Percentiles rank a stretch among this genome's conserved stretches.
Conservation (phyloP, 176 grass and related monocot species). For the Saccharum officinarum region DNA sequence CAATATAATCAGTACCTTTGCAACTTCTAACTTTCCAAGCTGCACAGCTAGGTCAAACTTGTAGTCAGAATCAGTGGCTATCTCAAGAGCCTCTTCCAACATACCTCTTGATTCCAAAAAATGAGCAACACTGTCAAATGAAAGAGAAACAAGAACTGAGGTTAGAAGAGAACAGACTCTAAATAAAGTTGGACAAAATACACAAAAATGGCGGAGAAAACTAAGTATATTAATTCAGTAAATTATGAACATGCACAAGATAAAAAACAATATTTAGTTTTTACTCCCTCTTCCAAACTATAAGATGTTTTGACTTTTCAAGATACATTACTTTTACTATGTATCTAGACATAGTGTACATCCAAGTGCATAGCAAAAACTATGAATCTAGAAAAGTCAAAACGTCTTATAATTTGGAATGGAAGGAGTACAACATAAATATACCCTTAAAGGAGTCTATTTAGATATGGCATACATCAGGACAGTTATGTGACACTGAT, state of each 20-base stretch:
- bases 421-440: background rate
- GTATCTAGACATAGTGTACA: too few species aligned
- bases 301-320: too few species aligned
- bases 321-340: too few species aligned
- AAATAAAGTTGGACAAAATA: slow-evolving; percentile 7
- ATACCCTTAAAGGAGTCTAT: background rate
- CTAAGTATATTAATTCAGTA: background rate
- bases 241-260: background rate
- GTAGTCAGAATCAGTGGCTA: slow-evolving; percentile 97
- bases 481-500: background rate
- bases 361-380: too few species aligned
- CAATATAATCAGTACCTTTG: slow-evolving; percentile 64
- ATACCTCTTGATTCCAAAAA: slow-evolving; percentile 98
- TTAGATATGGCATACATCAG: background rate
- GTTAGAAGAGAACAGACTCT: background rate
- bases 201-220: background rate
- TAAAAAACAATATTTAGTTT: background rate
- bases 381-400: too few species aligned
- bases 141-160: background rate
- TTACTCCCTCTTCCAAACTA: too few species aligned
- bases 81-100: slow-evolving; percentile 97
- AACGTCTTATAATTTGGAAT: too few species aligned
- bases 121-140: slow-evolving; percentile 78
- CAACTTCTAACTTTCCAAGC: slow-evolving; percentile 86
- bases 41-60: slow-evolving; percentile 96